Base-by-base conservation (phyloP, 2,329 filamentous ascomycete species). In the Sarocladium strictum region DNA sequence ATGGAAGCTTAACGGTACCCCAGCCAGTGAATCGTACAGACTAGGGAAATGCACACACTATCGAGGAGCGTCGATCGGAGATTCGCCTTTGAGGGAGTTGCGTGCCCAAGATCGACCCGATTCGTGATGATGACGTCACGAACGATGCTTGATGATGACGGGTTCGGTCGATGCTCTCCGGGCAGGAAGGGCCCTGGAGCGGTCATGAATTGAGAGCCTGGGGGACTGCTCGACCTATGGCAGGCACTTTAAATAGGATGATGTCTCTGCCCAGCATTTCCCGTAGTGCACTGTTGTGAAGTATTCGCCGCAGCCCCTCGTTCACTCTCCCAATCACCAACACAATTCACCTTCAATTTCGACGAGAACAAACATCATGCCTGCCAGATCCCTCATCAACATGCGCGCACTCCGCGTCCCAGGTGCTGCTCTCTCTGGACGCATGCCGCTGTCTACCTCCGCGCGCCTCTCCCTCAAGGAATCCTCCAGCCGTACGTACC, bases 381-480 rank as follows among this genome's bases (percentile, higher is more conserved):
- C 66, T 17, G 65, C 64, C 40, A 60, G 66, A 56, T 61, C 64
- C 53, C 58, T 64, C 51, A 56, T 62, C 53, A 57, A 60, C 54
- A 56, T 63, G 9, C 54, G 56, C 45, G 58, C 59, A 26, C 43
- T 67, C 53, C 65, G 65, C 53, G 55, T 58, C 49, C 57, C 61
- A 21, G 57, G 63, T 23, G 55, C 65, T 32, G 54, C 65, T 53
- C 60, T 60, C 3, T 52, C 55, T 53, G 60, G 64, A 15, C 61
- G 63, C 54, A 54, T 64, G 47, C 57, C 60, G 19, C 61, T 69
- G 32, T 64, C 67, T 0, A 64, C 69, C 38, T 64, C 61, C 24
- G 35, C 61, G 15, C 59, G 59, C 0, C 58, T 67, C 15, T 63
- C 65, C 6, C 60, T 72, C 45, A 73, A 73, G 59, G 71, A 73